Base-by-base conservation (phyloP, 2,329 filamentous ascomycete genomes). In the Penicillium sclerotiorum region DNA sequence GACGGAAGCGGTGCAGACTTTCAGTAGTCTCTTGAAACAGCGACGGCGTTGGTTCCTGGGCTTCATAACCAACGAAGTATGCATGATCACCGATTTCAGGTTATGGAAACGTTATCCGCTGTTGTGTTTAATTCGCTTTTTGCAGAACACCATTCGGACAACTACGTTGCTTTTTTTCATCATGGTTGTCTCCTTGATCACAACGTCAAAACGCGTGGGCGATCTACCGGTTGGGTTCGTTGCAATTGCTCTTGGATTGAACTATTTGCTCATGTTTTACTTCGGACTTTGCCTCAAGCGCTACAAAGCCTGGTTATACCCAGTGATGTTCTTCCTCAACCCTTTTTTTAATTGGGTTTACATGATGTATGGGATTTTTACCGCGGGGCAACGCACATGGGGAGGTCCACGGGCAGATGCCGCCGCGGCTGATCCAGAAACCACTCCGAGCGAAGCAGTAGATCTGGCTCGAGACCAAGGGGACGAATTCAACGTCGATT, bases 341-440 rank as follows among this genome's bases (percentile, higher is more conserved):
- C 93, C 94, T 1, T 95, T 97, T 67, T 92, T 96, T 80, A 97
- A 97, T 73, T 97, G 93, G 93, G 83, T 90, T 50, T 97, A 97
- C 75, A 96, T 96, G 88, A 88, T 96, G 2, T 96, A 96, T 69
- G 92, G 91, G 37, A 95, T 96, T 60, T 94, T 95, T 71, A 96
- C 93, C 1, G 91, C 92, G 23, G 91, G 92, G 17, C 90, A 96
- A 69, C 82, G 93, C 57, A 97, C 93, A 1, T 99, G 94, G 93
- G 93, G 93, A 58, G 93, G 93, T 0, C 94, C 93, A 9, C 83
- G 93, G 63, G 91, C 90, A 1, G 93, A 97, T 71, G 92, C 92
- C 1, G 90, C 88, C 23, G 80, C 85, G 33, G 92, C 92, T 3
- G 88, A 95, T 67, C 77, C 80, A 11, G 76, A 84, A 51, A 94